phyloP scores from a whole-genome alignment of 306 rosid species.

The Argentina anserina region DNA sequence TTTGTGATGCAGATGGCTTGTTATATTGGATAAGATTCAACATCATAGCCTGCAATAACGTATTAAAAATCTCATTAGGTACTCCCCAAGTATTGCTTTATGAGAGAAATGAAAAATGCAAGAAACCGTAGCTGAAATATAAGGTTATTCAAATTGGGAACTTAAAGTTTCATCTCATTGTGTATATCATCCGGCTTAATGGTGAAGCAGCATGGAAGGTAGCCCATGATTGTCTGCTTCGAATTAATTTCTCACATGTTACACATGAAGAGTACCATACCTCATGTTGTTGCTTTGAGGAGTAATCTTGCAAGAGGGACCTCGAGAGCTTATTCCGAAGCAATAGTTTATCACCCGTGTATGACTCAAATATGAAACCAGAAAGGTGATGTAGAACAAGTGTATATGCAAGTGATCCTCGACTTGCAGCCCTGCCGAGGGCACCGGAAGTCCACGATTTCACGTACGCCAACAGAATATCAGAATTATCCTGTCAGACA shows the following conservation, averaged over 20 bases:
- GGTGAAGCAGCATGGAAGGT: not conserved
- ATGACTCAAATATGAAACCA: slow-evolving; percentile 48
- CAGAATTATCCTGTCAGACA: slow-evolving; percentile 60
- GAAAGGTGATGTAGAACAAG: slow-evolving; percentile 81
- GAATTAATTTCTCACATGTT: too few relatives aligned
- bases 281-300: slow-evolving; percentile 69
- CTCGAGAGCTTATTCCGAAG: slow-evolving; percentile 69
- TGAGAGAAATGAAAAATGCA: slow-evolving; percentile 11
- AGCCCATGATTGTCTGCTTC: not conserved
- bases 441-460: slow-evolving; percentile 88
- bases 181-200: not conserved
- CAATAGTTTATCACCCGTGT: slow-evolving; percentile 39
- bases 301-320: slow-evolving; percentile 69
- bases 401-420: slow-evolving; percentile 63
- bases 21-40: slow-evolving; percentile 51
- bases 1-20: slow-evolving; percentile 25
- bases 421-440: slow-evolving; percentile 73
- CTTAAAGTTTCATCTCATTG: not conserved
- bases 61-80: slow-evolving; percentile 2
- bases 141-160: not conserved
- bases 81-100: not conserved
- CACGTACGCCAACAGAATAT: slow-evolving; percentile 66
- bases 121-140: not conserved
- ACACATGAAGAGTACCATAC: too few relatives aligned
- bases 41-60: slow-evolving; percentile 62